Conservation (phyloP, 139 green algal species). For the Protoeuglena noctilucae region DNA sequence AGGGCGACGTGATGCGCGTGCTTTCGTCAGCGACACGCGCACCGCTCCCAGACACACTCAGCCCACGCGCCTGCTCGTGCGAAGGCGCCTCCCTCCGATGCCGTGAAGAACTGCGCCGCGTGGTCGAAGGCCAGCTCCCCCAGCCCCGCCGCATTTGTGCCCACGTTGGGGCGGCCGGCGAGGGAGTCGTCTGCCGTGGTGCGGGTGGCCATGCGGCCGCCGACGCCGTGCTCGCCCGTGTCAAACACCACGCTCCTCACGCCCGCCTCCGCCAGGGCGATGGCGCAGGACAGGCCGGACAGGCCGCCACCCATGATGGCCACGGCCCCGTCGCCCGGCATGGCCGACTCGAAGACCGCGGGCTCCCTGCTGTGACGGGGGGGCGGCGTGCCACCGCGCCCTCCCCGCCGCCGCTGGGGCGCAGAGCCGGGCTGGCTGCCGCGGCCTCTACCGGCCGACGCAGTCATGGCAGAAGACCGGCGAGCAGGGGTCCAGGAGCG, state of each 20-base stretch:
- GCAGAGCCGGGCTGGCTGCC: too few species aligned
- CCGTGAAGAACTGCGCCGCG: constrained; percentile 48
- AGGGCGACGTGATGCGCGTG: too few species aligned
- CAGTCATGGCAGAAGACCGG: too few species aligned
- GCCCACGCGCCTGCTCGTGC: too few species aligned
- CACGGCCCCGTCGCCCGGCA: constrained; percentile 25
- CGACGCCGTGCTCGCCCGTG: constrained; percentile 53
- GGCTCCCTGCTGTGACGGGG: too few species aligned
- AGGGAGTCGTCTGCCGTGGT: constrained; percentile 16
- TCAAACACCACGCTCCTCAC: constrained; percentile 42
- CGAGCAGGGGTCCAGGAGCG: too few species aligned
- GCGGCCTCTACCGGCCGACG: too few species aligned
- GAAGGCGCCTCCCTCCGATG: constrained; percentile 16
- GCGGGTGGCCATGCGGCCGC: constrained; percentile 44
- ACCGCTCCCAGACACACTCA: too few species aligned
- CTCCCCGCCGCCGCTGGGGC: too few species aligned
- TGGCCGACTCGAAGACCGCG: too few species aligned
- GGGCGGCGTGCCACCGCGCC: too few species aligned
- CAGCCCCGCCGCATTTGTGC: constrained; percentile 4
- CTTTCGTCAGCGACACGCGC: too few species aligned
- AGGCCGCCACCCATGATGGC: constrained; percentile 52
- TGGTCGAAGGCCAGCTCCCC: constrained; percentile 39
- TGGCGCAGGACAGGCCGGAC: constrained; percentile 35
- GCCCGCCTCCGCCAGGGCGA: constrained; percentile 19
- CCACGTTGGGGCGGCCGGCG: neutral